Percentiles rank a stretch among this genome's conserved stretches.
phyloP scores from a whole-genome alignment of 1,139 yeast genomes.

The Zhuliangozyma parablackwelliae region DNA sequence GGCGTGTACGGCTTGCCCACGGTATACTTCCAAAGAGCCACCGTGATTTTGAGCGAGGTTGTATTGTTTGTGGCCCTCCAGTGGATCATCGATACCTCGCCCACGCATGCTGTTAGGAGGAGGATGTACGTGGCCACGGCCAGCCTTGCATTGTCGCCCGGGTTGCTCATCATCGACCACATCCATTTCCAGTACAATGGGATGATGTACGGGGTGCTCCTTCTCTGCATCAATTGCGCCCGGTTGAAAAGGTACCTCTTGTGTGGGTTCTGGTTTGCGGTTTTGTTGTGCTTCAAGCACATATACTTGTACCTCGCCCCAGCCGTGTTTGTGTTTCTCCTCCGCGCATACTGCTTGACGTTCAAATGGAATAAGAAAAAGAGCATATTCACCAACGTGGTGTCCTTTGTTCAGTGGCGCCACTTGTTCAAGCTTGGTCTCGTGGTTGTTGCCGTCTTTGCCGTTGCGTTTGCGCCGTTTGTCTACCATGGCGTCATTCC shows the following conservation, averaged over 20 bases:
- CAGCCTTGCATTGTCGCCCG: slow-evolving; percentile 84
- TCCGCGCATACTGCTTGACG: slow-evolving; percentile 65
- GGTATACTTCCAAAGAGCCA: slow-evolving; percentile 69
- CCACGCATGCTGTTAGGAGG: slow-evolving; percentile 22
- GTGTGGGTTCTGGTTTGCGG: slow-evolving; percentile 73
- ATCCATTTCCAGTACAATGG: slow-evolving; percentile 96
- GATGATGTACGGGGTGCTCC: slow-evolving; percentile 79
- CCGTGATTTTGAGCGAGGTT: slow-evolving; percentile 77
- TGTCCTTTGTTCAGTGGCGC: slow-evolving; percentile 50
- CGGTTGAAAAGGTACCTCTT: slow-evolving; percentile 50
- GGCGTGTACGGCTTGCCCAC: slow-evolving; percentile 79
- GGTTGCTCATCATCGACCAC: slow-evolving; percentile 81
- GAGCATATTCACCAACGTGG: slow-evolving; percentile 18
- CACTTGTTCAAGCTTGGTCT: slow-evolving; percentile 58
- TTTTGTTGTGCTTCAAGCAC: slow-evolving; percentile 86
- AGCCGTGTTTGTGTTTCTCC: slow-evolving; percentile 76
- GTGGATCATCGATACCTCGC: slow-evolving; percentile 58
- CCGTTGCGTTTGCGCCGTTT: slow-evolving; percentile 79
- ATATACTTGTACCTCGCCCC: slow-evolving; percentile 92
- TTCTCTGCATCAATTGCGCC: slow-evolving; percentile 71
- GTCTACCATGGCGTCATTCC: slow-evolving; percentile 59
- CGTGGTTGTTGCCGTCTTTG: slow-evolving; percentile 61
- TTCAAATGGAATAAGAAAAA: slow-evolving; percentile 29
- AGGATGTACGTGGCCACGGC: slow-evolving; percentile 75
- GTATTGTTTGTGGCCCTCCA: slow-evolving; percentile 68